Evolutionary conservation across 805 yeast genomes (phyloP).

Genomic region (Ogataea minuta): DNA sequence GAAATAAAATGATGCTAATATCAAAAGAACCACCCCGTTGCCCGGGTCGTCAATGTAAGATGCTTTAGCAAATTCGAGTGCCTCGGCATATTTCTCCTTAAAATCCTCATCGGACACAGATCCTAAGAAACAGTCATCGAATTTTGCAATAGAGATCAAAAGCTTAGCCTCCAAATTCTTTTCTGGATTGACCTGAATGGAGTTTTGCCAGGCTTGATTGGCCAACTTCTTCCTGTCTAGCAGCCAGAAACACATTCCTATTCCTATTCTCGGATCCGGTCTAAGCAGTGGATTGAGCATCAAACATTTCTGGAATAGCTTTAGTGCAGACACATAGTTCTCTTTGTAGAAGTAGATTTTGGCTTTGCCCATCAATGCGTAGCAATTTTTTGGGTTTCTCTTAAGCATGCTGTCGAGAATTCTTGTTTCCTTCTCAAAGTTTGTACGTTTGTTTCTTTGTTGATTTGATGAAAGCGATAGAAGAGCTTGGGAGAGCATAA

Average conservation of each 20-base stretch:
- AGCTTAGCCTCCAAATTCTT: conserved; percentile 58
- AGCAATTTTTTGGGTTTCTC: conserved; percentile 58
- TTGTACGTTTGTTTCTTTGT: conserved; percentile 53
- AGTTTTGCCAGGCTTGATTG: conserved; percentile 75
- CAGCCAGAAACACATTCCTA: conserved; percentile 92
- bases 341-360: conserved; percentile 70
- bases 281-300: conserved; percentile 69
- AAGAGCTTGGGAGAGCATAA: conserved; percentile 66
- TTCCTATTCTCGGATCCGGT: conserved; percentile 94
- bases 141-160: conserved; percentile 63
- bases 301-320: conserved; percentile 79
- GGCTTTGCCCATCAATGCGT: conserved; percentile 83
- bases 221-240: conserved; percentile 80
- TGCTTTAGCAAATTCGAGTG: conserved; percentile 49
- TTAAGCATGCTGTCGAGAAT: conserved; percentile 61
- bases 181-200: conserved; percentile 60
- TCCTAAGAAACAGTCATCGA: conserved; percentile 58
- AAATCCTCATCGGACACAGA: conserved; percentile 64
- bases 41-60: conserved; percentile 42
- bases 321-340: conserved; percentile 71
- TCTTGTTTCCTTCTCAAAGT: conserved; percentile 68
- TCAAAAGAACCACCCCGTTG: conserved; percentile 61
- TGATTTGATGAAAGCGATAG: conserved; percentile 63
- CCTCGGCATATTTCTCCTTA: conserved; percentile 52
- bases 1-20: conserved; percentile 69